Conservation (phyloP, 495 filamentous ascomycete genomes). For the Neurospora sp. region DNA sequence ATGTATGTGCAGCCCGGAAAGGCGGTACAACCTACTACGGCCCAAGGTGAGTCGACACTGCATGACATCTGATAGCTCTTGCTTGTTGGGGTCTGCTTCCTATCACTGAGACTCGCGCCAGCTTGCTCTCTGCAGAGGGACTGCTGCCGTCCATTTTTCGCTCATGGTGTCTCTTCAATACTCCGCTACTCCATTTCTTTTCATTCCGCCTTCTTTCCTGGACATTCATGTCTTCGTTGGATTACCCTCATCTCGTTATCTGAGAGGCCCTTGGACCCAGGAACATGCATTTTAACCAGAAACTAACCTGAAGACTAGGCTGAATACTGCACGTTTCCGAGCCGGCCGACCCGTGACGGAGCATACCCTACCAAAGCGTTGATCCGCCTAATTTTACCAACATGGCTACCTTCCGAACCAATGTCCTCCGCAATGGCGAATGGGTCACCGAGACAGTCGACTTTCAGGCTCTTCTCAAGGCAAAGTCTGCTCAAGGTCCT, state of each 20-base stretch:
- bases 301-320: neutral
- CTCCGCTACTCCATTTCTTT: neutral
- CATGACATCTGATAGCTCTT: neutral
- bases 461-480: constrained; percentile 31
- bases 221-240: neutral
- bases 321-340: neutral
- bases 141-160: neutral
- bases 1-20: neutral
- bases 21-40: neutral
- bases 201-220: neutral
- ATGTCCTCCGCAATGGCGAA: constrained; percentile 45
- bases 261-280: neutral
- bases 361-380: neutral
- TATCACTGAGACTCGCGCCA: neutral
- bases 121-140: neutral
- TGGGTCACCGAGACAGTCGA: constrained; percentile 45
- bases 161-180: neutral
- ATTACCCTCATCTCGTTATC: neutral
- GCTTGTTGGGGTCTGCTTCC: neutral
- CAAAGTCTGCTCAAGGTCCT: constrained; percentile 15
- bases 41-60: neutral
- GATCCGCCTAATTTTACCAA: neutral
- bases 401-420: constrained; percentile 39
- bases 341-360: neutral
- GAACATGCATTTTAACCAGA: neutral